Base-by-base conservation (phyloP, 2,329 filamentous ascomycete species). In the Rhynchosporium secalis region DNA sequence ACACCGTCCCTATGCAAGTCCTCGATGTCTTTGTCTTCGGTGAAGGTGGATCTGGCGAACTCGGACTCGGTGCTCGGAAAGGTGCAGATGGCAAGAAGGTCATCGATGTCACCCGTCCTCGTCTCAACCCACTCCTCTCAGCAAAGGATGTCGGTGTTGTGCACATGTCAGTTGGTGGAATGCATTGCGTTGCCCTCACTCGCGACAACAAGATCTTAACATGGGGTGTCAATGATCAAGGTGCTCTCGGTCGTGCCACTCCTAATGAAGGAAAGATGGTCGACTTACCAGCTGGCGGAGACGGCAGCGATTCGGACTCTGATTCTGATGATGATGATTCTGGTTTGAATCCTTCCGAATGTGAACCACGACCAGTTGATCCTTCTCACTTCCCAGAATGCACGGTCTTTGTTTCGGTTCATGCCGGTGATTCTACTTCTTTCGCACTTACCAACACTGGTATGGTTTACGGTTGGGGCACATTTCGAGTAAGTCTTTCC, bases 141-240 rank as follows among this genome's bases (percentile, higher is more conserved):
- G 77, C 82, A 3, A 78, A 81, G 64, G 78, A 78, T 43, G 82
- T 87, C 59, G 84, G 86, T 51, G 85, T 95, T 41, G 90, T 95
- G 2, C 86, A 90, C 75, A 76, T 96, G 62, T 86, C 89, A 56
- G 86, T 88, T 64, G 91, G 91, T 64, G 91, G 90, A 61, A 94
- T 96, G 90, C 91, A 96, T 76, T 86, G 83, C 58, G 80, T 89
- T 65, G 90, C 88, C 3, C 78, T 95, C 58, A 94, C 91, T 56
- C 83, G 87, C 68, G 88, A 94, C 75, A 91, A 92, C 79, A 87
- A 87, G 77, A 89, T 96, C 69, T 78, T 92, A 59, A 92, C 90
- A 33, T 96, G 91, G 91, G 91, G 91, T 59, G 91, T 95, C 69
- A 95, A 95, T 73, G 91, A 96, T 72, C 87, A 92, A 72, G 89